Base-by-base conservation (phyloP, 768 basidiomycete species). In the Rhizopogon sp. region DNA sequence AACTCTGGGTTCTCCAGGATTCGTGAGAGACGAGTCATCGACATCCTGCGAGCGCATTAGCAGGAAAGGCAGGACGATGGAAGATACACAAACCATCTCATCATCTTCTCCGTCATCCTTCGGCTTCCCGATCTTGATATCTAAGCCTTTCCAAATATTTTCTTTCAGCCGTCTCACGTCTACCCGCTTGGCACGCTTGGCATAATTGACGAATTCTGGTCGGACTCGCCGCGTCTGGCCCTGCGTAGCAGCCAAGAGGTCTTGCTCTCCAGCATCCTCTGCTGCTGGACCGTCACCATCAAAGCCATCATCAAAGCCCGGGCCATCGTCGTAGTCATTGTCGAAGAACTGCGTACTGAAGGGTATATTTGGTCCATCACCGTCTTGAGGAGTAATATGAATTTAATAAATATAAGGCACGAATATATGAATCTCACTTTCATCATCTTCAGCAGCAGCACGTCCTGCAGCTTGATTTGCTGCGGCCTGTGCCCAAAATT, bases 341-440 rank as follows among this genome's bases (percentile, higher is more conserved):
- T 94, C 87, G 82, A 98, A 96, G 79, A 98, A 98, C 64, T 98
- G 96, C 0, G 96, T 95, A 61, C 89, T 90, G 72, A 97, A 97
- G 0, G 94, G 95, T 5, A 82, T 80, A 2, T 53, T 39, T 22
- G 82, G 78, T 52, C 74, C 81, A 35, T 78, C 85, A 44, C 76
- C 75, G 8, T 65, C 74, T 67, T 17, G 17, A 67, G 67, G 73
- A 46, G 35, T 43, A 44, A 43, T 50, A 43, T 25, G 22, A 42
- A 61, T 68, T 60, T 60, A 59, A 46, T 57, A 46, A 39, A 35
- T 25, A 39, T 35, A 42, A n/a, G 10, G 3, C 39, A 13, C 5
- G 25, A 39, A 39, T 25, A 44, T 10, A 45, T 10, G 41, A 40
- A 14, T 20, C 82, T 68, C 60, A 88, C 89, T 79, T 44, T 85